Evolutionary conservation across 2,329 filamentous ascomycete species (phyloP), one percentile per base, ranked within the genome.

Genomic region (Tricladium varicosporioides): DNA sequence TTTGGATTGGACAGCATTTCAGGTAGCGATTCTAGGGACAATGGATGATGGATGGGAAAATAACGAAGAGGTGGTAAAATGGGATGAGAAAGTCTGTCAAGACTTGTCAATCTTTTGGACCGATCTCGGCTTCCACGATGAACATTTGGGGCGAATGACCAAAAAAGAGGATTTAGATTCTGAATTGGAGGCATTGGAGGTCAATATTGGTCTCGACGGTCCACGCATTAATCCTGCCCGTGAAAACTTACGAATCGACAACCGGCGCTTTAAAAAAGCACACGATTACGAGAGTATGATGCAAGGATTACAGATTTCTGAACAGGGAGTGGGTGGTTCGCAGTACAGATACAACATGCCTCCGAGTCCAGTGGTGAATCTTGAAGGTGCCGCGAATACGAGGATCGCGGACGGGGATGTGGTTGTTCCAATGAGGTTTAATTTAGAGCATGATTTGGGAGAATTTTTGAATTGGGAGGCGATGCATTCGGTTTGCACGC

Each of bases 1-100:
- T 8, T 69, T 86, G 2, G 83, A 87, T 72, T 86, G 83, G 83
- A 83, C 80, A 5, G 82, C 83, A 2, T 86, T 85, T 66, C 83
- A 87, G 69, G 84, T 85, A 77, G 83, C 84, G 14, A 84, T 86
- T 50, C 71, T 81, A 0, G 82, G 83, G 44, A 81, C 80, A 5
- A 79, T 80, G 1, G 80, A 79, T 31, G 80, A 61, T 40, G 18
- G 51, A 1, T 40, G 49, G 40, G 51, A 54, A 16, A 58, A 18
- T 8, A 33, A 65, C 42, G 54, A 33, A 9, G 52, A 63, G 5
- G 56, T 48, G 50, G 60, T 63, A 45, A 50, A 40, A 27, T 27
- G 22, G 8, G 60, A 63, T 33, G 63, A 65, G 46, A 51, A 52
- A 2, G 63, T 64, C 18, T 11, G 61, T 1, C 63, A 67, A 27